Conservation (phyloP, 108 stramenopile genomes). For the Hondaea fermentalgiana region DNA sequence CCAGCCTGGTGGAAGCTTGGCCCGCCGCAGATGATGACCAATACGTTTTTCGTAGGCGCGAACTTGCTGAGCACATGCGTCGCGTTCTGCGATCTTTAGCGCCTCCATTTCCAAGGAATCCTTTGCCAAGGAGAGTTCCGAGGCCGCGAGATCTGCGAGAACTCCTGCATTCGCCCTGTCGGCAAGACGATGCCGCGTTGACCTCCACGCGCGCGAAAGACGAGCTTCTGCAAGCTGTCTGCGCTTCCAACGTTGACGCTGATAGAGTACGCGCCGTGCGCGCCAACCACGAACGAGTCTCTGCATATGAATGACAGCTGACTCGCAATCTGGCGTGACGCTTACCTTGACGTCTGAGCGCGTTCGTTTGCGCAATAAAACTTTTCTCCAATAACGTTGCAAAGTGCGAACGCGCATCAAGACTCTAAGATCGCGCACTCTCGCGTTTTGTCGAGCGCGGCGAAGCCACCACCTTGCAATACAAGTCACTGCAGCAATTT, state of each 20-base stretch:
- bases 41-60: background rate
- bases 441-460: background rate
- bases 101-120: background rate
- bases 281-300: background rate
- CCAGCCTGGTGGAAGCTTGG: constrained; percentile 1
- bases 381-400: background rate
- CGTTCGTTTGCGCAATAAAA: background rate
- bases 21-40: background rate
- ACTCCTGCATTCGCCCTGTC: background rate
- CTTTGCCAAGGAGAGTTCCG: background rate
- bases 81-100: background rate
- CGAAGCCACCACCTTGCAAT: background rate
- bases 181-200: background rate
- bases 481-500: too few relatives aligned
- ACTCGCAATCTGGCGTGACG: too few relatives aligned
- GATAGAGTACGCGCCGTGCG: background rate
- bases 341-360: too few relatives aligned
- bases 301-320: background rate
- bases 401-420: background rate
- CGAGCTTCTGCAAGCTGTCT: background rate
- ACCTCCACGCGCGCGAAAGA: background rate
- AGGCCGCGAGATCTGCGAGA: background rate
- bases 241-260: background rate
- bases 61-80: background rate
- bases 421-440: too few relatives aligned